Base-by-base conservation (phyloP, 257 asterid species). In the Salvia miltiorrhiza region DNA sequence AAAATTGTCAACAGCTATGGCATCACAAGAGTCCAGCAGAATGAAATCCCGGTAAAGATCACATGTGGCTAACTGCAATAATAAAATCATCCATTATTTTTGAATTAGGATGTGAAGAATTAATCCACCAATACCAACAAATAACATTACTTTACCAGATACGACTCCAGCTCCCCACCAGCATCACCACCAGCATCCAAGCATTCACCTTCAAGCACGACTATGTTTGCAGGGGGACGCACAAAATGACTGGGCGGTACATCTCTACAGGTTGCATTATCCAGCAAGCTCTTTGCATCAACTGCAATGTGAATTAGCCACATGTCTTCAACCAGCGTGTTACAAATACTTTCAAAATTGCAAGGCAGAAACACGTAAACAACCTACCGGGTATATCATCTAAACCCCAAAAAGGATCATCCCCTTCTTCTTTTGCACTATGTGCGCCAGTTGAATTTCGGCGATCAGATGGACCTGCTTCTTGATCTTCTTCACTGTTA, bases 171-270 rank as follows among this genome's bases (percentile, higher is more conserved):
- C 76, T 93, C 99, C 67, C 97, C 97, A 55, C 97, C 97, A 55
- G 86, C 80, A 72, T 89, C 96, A 32, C 88, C 86, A 69, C 70
- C 75, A 71, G 85, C 78, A 76, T 93, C 97, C 68, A 93, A 83
- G 87, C 97, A 90, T 81, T 93, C 99, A 63, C 97, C 95, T 85
- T 93, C 99, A 58, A 91, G 96, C 63, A 93, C 96, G 23, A 90
- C 99, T 47, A 93, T 81, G 76, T 93, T 93, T 59, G 96, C 93
- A 35, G 99, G 99, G 77, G 99, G 88, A 60, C 87, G 84, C 72
- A 84, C 84, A 52, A 83, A 82, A 71, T 74, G 77, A 73, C 77
- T 78, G 33, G 73, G 81, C 16, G 72, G 72, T 21, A 71, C 54
- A 71, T 83, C 93, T 65, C 55, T 79, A 62, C 70, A 76, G 67